phyloP scores from a whole-genome alignment of 345 rosid species.

The Corymbia maculata region DNA sequence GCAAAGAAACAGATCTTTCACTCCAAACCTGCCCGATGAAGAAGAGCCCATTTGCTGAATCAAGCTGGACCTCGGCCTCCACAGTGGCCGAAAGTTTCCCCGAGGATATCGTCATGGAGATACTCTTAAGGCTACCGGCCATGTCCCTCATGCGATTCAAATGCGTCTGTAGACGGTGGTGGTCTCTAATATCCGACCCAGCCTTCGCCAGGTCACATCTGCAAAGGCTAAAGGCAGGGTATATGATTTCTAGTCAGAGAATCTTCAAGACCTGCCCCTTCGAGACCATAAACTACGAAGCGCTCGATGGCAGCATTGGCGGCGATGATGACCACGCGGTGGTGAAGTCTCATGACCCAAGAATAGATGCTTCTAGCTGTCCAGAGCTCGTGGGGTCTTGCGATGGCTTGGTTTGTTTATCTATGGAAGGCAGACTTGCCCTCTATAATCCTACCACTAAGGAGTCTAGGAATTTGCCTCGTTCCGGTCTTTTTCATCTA shows the following conservation, averaged over 20 bases:
- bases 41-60: too few species aligned
- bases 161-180: constrained; percentile 1
- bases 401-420: not conserved
- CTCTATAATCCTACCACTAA: not conserved
- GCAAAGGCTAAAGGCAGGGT: not conserved
- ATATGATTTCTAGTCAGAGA: not conserved
- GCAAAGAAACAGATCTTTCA: too few species aligned
- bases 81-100: not conserved
- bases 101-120: not conserved
- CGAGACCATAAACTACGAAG: not conserved
- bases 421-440: not conserved
- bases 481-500: not conserved
- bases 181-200: not conserved
- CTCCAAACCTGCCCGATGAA: too few species aligned
- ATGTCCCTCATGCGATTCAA: not conserved
- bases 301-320: not conserved
- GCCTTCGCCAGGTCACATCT: not conserved
- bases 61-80: too few species aligned
- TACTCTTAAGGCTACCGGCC: constrained; percentile 3
- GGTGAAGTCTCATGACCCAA: not conserved
- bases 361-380: not conserved
- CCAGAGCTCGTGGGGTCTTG: not conserved
- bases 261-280: not conserved
- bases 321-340: not conserved
- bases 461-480: not conserved